Percentiles rank a stretch among this genome's conserved stretches.
Evolutionary conservation across 2,329 filamentous ascomycete species (phyloP).

Genomic region (Penicillium rolfsii): DNA sequence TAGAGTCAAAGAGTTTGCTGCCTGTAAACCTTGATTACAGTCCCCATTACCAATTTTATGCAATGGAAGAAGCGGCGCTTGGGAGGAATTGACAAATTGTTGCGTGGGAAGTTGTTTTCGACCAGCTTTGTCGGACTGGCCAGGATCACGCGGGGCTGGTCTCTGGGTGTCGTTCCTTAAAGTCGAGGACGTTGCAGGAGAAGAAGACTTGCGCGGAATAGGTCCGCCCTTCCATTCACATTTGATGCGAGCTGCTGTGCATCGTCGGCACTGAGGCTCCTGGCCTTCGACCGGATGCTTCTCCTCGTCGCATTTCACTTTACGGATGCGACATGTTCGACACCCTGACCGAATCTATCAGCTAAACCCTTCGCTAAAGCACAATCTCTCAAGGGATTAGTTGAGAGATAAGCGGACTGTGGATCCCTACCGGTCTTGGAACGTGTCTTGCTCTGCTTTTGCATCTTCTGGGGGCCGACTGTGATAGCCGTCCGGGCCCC

Average conservation of each 20-base stretch:
- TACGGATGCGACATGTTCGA: constrained; percentile 36
- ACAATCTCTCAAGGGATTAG: background rate
- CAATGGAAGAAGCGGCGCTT: constrained; percentile 15
- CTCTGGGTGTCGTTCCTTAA: constrained; percentile 3
- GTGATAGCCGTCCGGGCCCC: constrained; percentile 9
- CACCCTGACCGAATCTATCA: constrained; percentile 24
- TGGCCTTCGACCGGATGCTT: constrained; percentile 23
- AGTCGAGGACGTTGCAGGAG: background rate
- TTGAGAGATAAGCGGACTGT: constrained; percentile 1
- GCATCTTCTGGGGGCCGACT: constrained; percentile 21
- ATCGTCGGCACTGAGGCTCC: constrained; percentile 33
- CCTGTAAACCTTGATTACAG: constrained; percentile 18
- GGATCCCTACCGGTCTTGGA: constrained; percentile 33
- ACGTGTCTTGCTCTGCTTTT: constrained; percentile 29
- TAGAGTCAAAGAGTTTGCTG: constrained; percentile 29
- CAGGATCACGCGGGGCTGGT: background rate
- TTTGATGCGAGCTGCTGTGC: constrained; percentile 25
- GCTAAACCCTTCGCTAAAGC: background rate
- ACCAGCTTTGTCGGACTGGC: background rate
- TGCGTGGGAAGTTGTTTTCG: background rate
- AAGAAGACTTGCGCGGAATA: constrained; percentile 22
- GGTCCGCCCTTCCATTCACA: constrained; percentile 35
- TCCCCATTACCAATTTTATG: constrained; percentile 7
- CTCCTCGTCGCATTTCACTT: constrained; percentile 38
- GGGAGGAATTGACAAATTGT: background rate